A percentile compares a stretch with the other conserved stretches of the same genome.
Conservation (phyloP, 2,329 filamentous ascomycete species). For the Phaeosphaeriaceae sp. region DNA sequence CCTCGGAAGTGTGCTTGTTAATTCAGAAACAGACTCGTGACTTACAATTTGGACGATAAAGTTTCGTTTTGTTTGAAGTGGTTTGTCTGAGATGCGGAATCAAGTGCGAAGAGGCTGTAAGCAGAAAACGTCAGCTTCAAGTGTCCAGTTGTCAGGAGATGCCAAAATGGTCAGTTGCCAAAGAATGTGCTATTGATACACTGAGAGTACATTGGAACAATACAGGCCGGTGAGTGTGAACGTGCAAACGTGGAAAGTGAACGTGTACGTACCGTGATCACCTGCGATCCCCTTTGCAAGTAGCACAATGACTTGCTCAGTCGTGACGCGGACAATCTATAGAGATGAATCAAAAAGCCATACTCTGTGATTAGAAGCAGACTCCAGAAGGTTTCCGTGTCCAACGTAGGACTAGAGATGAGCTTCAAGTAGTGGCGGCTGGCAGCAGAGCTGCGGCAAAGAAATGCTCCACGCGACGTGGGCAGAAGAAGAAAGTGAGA, state of each 20-base stretch:
- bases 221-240: background rate
- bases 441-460: slow-evolving; percentile 26
- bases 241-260: slow-evolving; percentile 7
- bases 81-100: background rate
- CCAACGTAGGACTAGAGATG: slow-evolving; percentile 7
- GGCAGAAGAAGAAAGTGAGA: slow-evolving; percentile 10
- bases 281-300: slow-evolving; percentile 7
- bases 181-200: background rate
- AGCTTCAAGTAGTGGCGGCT: slow-evolving; percentile 16
- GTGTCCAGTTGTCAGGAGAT: slow-evolving; percentile 8
- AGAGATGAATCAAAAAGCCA: background rate
- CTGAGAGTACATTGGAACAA: background rate
- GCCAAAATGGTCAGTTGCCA: background rate
- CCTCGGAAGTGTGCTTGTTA: background rate
- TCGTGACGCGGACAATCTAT: slow-evolving; percentile 18
- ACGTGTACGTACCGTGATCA: slow-evolving; percentile 31
- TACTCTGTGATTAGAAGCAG: background rate
- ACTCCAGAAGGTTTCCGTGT: background rate
- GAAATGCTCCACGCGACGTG: slow-evolving; percentile 39
- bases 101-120: slow-evolving; percentile 14
- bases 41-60: background rate
- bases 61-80: background rate
- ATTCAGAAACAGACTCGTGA: background rate
- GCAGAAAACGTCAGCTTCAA: slow-evolving; percentile 24
- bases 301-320: slow-evolving; percentile 29